A percentile compares a stretch with the other conserved stretches of the same genome.
These are phyloP conservation scores for Cordyceps pruinosa DNA, from an alignment of 2,329 filamentous ascomycete species.

Conservation along the genomic window DNA sequence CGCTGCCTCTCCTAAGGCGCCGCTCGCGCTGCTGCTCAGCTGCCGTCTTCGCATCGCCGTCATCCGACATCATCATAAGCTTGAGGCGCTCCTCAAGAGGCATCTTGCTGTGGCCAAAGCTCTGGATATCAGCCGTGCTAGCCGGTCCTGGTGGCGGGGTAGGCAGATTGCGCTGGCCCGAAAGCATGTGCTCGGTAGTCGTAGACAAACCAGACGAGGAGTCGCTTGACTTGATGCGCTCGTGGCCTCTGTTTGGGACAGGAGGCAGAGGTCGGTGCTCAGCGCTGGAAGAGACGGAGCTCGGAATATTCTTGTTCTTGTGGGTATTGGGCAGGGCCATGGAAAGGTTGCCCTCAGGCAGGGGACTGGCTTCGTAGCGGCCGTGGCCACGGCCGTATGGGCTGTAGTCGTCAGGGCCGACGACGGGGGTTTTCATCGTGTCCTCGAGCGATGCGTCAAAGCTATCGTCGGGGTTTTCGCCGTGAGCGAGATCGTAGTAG, in stretches of 20 bases:
- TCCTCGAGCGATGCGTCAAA: constrained; percentile 95
- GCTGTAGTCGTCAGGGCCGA: constrained; percentile 95
- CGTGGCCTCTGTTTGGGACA: constrained; percentile 52
- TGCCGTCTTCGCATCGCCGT: constrained; percentile 49
- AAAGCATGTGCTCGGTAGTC: constrained; percentile 64
- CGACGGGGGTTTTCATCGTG: constrained; percentile 93
- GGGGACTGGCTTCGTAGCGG: constrained; percentile 61
- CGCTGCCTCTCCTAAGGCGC: constrained; percentile 56
- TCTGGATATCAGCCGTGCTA: constrained; percentile 72
- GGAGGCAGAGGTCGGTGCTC: constrained; percentile 83
- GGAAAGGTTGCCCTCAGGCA: constrained; percentile 45
- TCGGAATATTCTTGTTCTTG: constrained; percentile 55
- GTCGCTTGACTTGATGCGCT: constrained; percentile 33
- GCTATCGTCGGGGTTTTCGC: constrained; percentile 62
- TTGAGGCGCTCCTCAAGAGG: constrained; percentile 78
- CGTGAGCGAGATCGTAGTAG: constrained; percentile 46
- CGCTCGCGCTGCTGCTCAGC: constrained; percentile 62
- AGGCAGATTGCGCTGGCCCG: constrained; percentile 58
- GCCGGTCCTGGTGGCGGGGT: constrained; percentile 61
- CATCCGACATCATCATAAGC: constrained; percentile 80
- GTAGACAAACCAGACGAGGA: constrained; percentile 58
- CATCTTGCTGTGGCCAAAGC: constrained; percentile 68
- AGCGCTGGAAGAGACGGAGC: constrained; percentile 69
- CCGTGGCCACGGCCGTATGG: constrained; percentile 20
- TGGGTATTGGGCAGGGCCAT: constrained; percentile 37